phyloP scores from a whole-genome alignment of 2,329 filamentous ascomycete species.

The Paraphaeosphaeria minitans region DNA sequence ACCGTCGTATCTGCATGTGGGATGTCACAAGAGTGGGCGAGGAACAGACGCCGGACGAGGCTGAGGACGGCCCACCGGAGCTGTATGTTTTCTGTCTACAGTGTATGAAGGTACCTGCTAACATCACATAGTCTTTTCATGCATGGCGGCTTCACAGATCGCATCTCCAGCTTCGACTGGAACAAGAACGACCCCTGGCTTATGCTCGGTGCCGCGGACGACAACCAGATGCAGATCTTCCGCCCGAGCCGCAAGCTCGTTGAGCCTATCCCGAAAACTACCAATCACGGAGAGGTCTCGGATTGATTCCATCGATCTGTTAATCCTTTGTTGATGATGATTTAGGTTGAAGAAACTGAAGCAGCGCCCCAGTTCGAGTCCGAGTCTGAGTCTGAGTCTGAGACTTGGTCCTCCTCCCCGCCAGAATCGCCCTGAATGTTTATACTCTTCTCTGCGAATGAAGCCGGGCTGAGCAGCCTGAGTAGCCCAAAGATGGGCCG shows the following conservation, averaged over 20 bases:
- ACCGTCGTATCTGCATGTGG: conserved; percentile 95
- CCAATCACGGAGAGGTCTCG: conserved; percentile 47
- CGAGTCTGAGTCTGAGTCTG: background rate
- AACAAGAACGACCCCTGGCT: conserved; percentile 97
- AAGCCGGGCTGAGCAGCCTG: background rate
- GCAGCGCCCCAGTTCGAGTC: background rate
- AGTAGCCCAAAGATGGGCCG: background rate
- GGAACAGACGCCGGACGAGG: conserved; percentile 93
- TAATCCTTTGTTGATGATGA: background rate
- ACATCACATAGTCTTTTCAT: conserved; percentile 75
- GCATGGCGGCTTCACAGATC: conserved; percentile 98
- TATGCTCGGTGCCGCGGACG: conserved; percentile 92
- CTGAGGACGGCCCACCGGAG: conserved; percentile 92
- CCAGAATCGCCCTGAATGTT: background rate
- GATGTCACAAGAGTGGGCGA: conserved; percentile 90
- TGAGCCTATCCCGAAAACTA: conserved; percentile 42
- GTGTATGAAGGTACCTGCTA: conserved; percentile 15
- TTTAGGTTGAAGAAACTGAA: background rate
- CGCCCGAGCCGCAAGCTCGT: conserved; percentile 46
- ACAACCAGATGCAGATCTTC: conserved; percentile 93
- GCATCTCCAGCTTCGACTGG: conserved; percentile 96
- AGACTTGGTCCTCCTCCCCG: background rate
- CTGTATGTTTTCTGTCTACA: conserved; percentile 65
- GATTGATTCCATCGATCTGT: conserved; percentile 28
- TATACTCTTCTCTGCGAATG: background rate